These are phyloP conservation scores for Suillus sp. DNA, from an alignment of 768 basidiomycete genomes.

Conservation along the genomic window DNA sequence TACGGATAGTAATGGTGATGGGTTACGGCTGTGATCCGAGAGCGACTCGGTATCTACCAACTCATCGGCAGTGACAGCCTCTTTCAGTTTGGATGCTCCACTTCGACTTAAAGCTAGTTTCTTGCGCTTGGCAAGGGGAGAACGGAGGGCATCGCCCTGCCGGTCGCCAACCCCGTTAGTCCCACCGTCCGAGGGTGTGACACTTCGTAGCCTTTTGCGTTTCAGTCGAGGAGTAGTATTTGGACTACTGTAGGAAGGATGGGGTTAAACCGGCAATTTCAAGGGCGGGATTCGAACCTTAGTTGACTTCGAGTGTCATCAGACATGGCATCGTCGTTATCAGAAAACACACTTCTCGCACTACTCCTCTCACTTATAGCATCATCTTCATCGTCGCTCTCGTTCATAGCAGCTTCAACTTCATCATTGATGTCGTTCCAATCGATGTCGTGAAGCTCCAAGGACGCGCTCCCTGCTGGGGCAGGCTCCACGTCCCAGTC, in stretches of 20 bases:
- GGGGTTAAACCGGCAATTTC: constrained; percentile 23
- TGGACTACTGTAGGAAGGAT: constrained; percentile 33
- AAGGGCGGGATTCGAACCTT: constrained; percentile 36
- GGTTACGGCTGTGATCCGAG: constrained; percentile 15
- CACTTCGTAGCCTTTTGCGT: constrained; percentile 71
- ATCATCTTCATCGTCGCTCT: constrained; percentile 62
- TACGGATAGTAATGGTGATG: constrained; percentile 16
- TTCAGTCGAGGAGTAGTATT: constrained; percentile 46
- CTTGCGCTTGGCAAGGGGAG: constrained; percentile 81
- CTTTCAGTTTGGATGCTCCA: constrained; percentile 69
- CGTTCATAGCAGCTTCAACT: constrained; percentile 84
- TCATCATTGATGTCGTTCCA: constrained; percentile 87
- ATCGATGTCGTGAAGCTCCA: constrained; percentile 66
- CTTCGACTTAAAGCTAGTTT: constrained; percentile 67
- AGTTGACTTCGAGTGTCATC: constrained; percentile 51
- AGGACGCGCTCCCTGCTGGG: constrained; percentile 33
- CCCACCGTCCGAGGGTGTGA: constrained; percentile 67
- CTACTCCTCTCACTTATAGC: constrained; percentile 42
- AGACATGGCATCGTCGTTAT: constrained; percentile 50
- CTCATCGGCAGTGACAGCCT: constrained; percentile 60
- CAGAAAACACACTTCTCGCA: constrained; percentile 47
- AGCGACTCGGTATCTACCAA: constrained; percentile 26
- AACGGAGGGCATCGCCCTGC: constrained; percentile 51
- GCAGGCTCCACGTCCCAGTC: constrained; percentile 60
- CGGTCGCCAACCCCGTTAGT: constrained; percentile 33